These are phyloP conservation scores for Fusarium metavorans DNA, from an alignment of 2,329 filamentous ascomycete genomes.

Conservation along the genomic window DNA sequence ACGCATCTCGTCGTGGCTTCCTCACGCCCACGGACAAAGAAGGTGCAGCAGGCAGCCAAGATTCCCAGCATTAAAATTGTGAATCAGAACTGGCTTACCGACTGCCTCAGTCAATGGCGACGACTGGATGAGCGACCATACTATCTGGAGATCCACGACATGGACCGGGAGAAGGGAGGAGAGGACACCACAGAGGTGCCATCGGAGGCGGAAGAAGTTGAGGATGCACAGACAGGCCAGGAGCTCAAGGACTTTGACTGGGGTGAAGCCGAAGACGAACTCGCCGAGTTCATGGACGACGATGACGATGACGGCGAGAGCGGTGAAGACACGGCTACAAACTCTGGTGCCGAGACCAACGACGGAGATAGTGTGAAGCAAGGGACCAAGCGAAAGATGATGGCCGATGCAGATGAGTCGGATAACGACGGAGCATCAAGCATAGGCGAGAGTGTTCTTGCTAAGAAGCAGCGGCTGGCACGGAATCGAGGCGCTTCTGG, in stretches of 20 bases:
- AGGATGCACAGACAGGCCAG: conserved; percentile 51
- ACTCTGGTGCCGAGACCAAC: conserved; percentile 46
- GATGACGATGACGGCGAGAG: conserved; percentile 59
- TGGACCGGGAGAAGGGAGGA: conserved; percentile 64
- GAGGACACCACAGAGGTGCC: conserved; percentile 48
- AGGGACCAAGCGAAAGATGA: conserved; percentile 50
- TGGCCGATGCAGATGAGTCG: conserved; percentile 47
- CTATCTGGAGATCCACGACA: conserved; percentile 78
- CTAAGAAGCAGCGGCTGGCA: conserved; percentile 65
- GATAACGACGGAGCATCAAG: conserved; percentile 48
- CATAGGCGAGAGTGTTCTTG: conserved; percentile 54
- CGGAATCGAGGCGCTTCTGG: conserved; percentile 59
- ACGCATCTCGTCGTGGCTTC: conserved; percentile 82
- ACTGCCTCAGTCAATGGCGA: conserved; percentile 87
- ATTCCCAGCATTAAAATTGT: conserved; percentile 90
- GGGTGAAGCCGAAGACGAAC: conserved; percentile 75
- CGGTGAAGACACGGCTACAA: conserved; percentile 35
- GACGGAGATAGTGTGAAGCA: conserved; percentile 45
- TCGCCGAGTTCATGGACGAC: conserved; percentile 77
- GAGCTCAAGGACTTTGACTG: conserved; percentile 71
- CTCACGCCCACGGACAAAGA: conserved; percentile 82
- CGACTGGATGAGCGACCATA: conserved; percentile 84
- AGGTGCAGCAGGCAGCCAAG: conserved; percentile 87
- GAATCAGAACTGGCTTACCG: conserved; percentile 87
- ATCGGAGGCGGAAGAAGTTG: conserved; percentile 46